These are phyloP conservation scores for Trematosphaeria pertusa DNA, from an alignment of 2,329 filamentous ascomycete species.

Conservation along the genomic window DNA sequence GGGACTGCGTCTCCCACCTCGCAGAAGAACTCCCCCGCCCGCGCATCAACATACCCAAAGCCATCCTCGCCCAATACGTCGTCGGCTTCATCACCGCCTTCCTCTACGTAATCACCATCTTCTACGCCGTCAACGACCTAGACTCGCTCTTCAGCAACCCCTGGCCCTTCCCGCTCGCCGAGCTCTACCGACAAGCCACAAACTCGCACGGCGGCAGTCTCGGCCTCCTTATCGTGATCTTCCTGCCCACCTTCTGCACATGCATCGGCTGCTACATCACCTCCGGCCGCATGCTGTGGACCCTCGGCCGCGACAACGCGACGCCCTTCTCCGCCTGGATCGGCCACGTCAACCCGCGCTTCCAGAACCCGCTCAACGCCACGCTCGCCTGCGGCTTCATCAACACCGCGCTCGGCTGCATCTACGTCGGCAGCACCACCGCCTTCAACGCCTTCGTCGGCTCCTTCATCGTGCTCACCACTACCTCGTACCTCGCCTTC, in stretches of 20 bases:
- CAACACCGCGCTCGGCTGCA: constrained; percentile 65
- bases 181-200: constrained; percentile 66
- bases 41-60: constrained; percentile 49
- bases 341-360: constrained; percentile 54
- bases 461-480: constrained; percentile 62
- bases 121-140: constrained; percentile 67
- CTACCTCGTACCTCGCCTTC: constrained; percentile 67
- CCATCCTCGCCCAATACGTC: constrained; percentile 47
- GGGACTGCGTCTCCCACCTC: constrained; percentile 69
- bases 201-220: constrained; percentile 49
- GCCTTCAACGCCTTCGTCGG: constrained; percentile 73
- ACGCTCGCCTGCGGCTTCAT: constrained; percentile 59
- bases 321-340: constrained; percentile 61
- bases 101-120: constrained; percentile 47
- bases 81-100: constrained; percentile 47
- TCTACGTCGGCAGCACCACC: constrained; percentile 70
- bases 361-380: constrained; percentile 63
- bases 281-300: constrained; percentile 68
- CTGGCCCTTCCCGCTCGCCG: constrained; percentile 66
- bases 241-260: constrained; percentile 60
- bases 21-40: constrained; percentile 59
- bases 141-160: constrained; percentile 60
- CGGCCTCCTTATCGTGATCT: constrained; percentile 59
- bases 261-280: constrained; percentile 66
- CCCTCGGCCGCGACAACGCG: constrained; percentile 64